These are phyloP conservation scores for Escovopsis sp. DNA, from an alignment of 2,329 filamentous ascomycete genomes.

Conservation along the genomic window DNA sequence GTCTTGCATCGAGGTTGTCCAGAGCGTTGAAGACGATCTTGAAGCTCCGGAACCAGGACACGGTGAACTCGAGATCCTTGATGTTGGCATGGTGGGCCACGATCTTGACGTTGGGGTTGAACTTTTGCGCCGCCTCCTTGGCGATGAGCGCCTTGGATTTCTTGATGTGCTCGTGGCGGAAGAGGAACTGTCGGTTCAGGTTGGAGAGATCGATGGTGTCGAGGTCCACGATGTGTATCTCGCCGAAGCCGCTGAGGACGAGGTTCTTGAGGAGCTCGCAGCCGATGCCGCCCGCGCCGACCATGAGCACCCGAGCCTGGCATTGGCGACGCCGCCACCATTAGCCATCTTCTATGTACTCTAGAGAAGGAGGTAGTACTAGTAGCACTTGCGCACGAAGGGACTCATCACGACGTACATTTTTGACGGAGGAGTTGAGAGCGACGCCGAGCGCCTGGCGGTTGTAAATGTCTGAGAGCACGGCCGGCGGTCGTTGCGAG, in stretches of 20 bases:
- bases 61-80: slow-evolving; percentile 73
- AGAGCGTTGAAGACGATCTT: slow-evolving; percentile 88
- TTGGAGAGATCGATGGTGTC: slow-evolving; percentile 98
- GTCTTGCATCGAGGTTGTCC: slow-evolving; percentile 84
- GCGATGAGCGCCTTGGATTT: slow-evolving; percentile 91
- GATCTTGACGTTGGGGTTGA: slow-evolving; percentile 79
- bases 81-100: slow-evolving; percentile 89
- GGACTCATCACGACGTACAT: slow-evolving; percentile 33
- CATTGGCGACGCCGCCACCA: background rate
- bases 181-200: slow-evolving; percentile 93
- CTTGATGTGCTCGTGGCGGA: slow-evolving; percentile 93
- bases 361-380: too few relatives aligned
- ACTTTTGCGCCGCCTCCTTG: slow-evolving; percentile 77
- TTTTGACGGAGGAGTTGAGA: slow-evolving; percentile 51
- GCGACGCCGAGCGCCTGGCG: slow-evolving; percentile 51
- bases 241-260: slow-evolving; percentile 78
- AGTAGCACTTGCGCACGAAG: too few relatives aligned
- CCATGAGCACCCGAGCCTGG: slow-evolving; percentile 77
- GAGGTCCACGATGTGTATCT: slow-evolving; percentile 89
- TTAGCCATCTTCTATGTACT: too few relatives aligned
- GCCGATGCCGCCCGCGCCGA: slow-evolving; percentile 92
- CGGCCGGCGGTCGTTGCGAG: slow-evolving; percentile 13
- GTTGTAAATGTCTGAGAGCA: slow-evolving; percentile 39
- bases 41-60: slow-evolving; percentile 78
- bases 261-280: slow-evolving; percentile 97